These are phyloP conservation scores for Kwoniella botswanensis DNA, from an alignment of 768 basidiomycete genomes.

Conservation along the genomic window DNA sequence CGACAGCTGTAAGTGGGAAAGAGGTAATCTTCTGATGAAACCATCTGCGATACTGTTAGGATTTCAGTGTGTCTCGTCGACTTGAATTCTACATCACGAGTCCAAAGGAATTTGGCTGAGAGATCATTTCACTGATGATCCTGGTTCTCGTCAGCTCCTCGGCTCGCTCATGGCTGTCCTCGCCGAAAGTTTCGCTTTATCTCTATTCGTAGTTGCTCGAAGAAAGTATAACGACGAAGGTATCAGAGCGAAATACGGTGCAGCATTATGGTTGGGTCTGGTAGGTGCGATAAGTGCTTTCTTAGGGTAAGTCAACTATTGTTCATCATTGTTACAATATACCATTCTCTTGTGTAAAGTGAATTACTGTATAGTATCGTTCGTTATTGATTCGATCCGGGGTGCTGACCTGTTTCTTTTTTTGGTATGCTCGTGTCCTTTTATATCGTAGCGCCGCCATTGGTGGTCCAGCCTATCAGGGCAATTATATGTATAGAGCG, in stretches of 20 bases:
- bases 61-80: not conserved
- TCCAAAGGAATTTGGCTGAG: too few species aligned
- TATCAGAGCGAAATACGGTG: conserved; percentile 32
- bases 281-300: conserved; percentile 34
- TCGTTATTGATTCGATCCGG: too few species aligned
- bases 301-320: conserved; percentile 29
- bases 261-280: conserved; percentile 45
- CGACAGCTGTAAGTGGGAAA: conserved; percentile 34
- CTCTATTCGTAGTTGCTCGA: conserved; percentile 36
- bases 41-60: not conserved
- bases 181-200: conserved; percentile 38
- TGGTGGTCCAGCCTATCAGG: conserved; percentile 43
- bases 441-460: conserved; percentile 22
- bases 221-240: conserved; percentile 23
- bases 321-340: not conserved
- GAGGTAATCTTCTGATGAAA: not conserved
- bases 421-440: not conserved
- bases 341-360: too few species aligned
- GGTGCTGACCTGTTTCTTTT: too few species aligned
- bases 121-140: not conserved
- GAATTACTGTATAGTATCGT: too few species aligned
- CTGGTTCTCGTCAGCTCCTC: conserved; percentile 24
- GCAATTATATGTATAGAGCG: conserved; percentile 45
- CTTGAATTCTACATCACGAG: not conserved
- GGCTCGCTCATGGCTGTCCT: conserved; percentile 33